Conservation (phyloP, 441 rosid species). For the Eruca vesicaria region DNA sequence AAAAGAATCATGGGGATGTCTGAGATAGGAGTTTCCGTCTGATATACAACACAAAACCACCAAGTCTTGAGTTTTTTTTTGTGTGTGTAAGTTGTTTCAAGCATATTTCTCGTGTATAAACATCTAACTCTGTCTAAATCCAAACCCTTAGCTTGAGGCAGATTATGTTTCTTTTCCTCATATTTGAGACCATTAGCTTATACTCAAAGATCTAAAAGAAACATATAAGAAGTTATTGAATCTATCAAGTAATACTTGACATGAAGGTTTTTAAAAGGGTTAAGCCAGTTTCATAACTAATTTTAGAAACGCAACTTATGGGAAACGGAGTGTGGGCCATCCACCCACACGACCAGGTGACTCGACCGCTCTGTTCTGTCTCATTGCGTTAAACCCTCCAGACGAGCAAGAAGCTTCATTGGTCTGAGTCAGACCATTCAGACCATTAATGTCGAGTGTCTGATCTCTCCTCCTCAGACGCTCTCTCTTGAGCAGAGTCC, state of each 20-base stretch:
- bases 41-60: constrained; percentile 29
- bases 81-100: neutral
- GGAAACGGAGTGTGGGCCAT: constrained; percentile 48
- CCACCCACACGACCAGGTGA: constrained; percentile 32
- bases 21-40: constrained; percentile 73
- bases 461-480: constrained; percentile 47
- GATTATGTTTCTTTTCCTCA: neutral
- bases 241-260: constrained; percentile 12
- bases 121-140: constrained; percentile 23
- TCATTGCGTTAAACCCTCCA: constrained; percentile 20
- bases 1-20: constrained; percentile 77
- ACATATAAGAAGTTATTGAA: neutral
- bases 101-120: constrained; percentile 1
- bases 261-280: neutral
- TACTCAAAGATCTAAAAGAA: neutral
- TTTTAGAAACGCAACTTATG: constrained; percentile 19
- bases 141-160: constrained; percentile 15
- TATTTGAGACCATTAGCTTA: neutral
- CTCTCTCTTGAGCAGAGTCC: constrained; percentile 46
- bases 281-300: neutral
- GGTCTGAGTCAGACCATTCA: constrained; percentile 1
- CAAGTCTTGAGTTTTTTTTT: constrained; percentile 2
- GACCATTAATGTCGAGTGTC: constrained; percentile 28
- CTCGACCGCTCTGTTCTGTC: constrained; percentile 23
- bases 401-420: constrained; percentile 43